phyloP scores from a whole-genome alignment of 1,139 yeast genomes.

The Wickerhamomyces sp. region DNA sequence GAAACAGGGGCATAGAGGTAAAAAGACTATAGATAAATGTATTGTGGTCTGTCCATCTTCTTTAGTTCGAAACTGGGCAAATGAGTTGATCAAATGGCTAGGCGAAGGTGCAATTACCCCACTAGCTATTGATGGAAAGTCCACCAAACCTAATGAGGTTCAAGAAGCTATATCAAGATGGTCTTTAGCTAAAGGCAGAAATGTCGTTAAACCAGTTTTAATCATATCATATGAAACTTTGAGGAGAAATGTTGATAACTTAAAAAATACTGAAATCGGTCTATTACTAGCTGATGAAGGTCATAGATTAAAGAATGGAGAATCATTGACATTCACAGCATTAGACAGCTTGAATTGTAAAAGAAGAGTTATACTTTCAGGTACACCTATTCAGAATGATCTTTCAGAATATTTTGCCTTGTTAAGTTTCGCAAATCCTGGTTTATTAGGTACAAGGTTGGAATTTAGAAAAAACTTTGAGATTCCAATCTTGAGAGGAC shows the following conservation, averaged over 20 bases:
- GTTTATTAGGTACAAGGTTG: slow-evolving; percentile 75
- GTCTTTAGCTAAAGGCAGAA: slow-evolving; percentile 87
- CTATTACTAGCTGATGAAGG: slow-evolving; percentile 94
- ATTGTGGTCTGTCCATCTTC: slow-evolving; percentile 96
- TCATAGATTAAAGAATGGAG: slow-evolving; percentile 91
- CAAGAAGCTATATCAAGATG: slow-evolving; percentile 71
- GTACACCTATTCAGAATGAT: slow-evolving; percentile 97
- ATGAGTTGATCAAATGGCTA: slow-evolving; percentile 91
- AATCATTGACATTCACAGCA: slow-evolving; percentile 87
- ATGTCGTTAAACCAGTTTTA: slow-evolving; percentile 87
- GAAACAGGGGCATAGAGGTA: slow-evolving; percentile 87
- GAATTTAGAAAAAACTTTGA: slow-evolving; percentile 89
- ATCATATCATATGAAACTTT: slow-evolving; percentile 95
- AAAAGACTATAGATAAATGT: slow-evolving; percentile 79
- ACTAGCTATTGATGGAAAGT: slow-evolving; percentile 87
- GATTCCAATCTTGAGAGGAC: slow-evolving; percentile 69
- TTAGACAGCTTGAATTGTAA: slow-evolving; percentile 77
- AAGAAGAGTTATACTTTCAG: slow-evolving; percentile 88
- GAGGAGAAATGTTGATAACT: slow-evolving; percentile 75
- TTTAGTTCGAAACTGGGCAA: slow-evolving; percentile 95
- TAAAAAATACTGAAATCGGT: slow-evolving; percentile 81
- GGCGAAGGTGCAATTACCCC: slow-evolving; percentile 90
- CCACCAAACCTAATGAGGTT: slow-evolving; percentile 62
- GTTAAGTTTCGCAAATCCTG: slow-evolving; percentile 92
- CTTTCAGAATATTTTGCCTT: slow-evolving; percentile 91